phyloP scores from a whole-genome alignment of 371 early-diverging fungal genomes.

The Mortierella sp. region DNA sequence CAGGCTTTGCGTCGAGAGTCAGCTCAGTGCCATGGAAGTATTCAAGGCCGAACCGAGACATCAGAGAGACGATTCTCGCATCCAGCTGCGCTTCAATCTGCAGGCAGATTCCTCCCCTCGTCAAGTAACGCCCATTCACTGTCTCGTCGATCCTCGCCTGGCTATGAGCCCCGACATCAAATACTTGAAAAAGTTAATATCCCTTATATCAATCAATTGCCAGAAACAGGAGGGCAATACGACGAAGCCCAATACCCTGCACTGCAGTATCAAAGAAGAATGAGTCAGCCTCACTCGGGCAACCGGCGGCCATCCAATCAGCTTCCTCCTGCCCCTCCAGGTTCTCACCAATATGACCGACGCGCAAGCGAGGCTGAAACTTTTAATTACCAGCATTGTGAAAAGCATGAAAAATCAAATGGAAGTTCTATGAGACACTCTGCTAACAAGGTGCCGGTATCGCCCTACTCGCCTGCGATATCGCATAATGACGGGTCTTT shows the following conservation, averaged over 20 bases:
- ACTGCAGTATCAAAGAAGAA: conserved; percentile 27
- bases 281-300: conserved; percentile 48
- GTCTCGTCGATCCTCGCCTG: conserved; percentile 30
- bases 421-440: conserved; percentile 17
- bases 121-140: conserved; percentile 19
- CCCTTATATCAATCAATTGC: conserved; percentile 3
- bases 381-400: conserved; percentile 23
- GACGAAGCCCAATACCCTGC: conserved; percentile 14
- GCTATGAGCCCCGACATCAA: conserved; percentile 21
- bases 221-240: conserved; percentile 13
- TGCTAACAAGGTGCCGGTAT: conserved; percentile 2
- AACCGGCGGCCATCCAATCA: conserved; percentile 12
- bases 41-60: conserved; percentile 7
- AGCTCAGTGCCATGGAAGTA: conserved; percentile 21
- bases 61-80: conserved; percentile 38
- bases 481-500: neutral
- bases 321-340: conserved; percentile 17
- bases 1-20: conserved; percentile 39
- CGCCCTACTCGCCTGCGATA: conserved; percentile 4
- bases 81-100: conserved; percentile 33
- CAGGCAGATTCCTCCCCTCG: conserved; percentile 17
- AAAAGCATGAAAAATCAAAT: conserved; percentile 32
- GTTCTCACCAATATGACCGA: conserved; percentile 25
- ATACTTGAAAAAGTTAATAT: neutral
- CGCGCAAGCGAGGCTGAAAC: conserved; percentile 36